Evolutionary conservation across 2,329 filamentous ascomycete genomes (phyloP).

Genomic region (Scedosporium minutisporum): DNA sequence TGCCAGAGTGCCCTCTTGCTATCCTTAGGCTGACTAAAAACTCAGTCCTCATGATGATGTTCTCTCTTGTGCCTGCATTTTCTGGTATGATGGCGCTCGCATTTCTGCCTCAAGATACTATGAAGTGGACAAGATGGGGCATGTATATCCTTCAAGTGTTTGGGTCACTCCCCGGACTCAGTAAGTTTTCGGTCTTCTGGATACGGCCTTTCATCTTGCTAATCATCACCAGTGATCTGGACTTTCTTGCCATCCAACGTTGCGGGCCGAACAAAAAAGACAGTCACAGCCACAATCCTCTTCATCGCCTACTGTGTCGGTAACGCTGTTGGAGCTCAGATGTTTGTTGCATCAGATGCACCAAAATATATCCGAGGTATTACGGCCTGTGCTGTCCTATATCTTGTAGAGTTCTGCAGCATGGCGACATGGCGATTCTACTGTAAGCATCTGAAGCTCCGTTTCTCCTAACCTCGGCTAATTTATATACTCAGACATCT

Average conservation of each 20-base stretch:
- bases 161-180: constrained; percentile 16
- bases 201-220: neutral
- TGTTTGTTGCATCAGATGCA: constrained; percentile 1
- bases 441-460: constrained; percentile 11
- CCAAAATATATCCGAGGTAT: constrained; percentile 14
- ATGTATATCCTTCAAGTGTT: constrained; percentile 20
- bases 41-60: constrained; percentile 18
- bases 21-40: neutral
- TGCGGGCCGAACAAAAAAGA: constrained; percentile 54
- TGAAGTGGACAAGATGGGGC: constrained; percentile 21
- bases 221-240: constrained; percentile 17
- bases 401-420: constrained; percentile 16
- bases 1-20: neutral
- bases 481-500: constrained; percentile 12
- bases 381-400: constrained; percentile 16
- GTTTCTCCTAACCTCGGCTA: neutral
- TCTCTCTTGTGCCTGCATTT: constrained; percentile 20
- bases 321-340: constrained; percentile 26
- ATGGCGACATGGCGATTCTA: constrained; percentile 18
- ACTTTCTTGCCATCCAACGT: constrained; percentile 36
- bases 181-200: constrained; percentile 8
- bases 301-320: constrained; percentile 52
- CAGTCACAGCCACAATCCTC: constrained; percentile 44
- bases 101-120: constrained; percentile 16
- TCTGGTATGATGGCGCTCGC: constrained; percentile 20